Percentiles rank a stretch among this genome's conserved stretches.
Conservation (phyloP, 2,329 filamentous ascomycete genomes). For the Chaetomiaceae sp. region DNA sequence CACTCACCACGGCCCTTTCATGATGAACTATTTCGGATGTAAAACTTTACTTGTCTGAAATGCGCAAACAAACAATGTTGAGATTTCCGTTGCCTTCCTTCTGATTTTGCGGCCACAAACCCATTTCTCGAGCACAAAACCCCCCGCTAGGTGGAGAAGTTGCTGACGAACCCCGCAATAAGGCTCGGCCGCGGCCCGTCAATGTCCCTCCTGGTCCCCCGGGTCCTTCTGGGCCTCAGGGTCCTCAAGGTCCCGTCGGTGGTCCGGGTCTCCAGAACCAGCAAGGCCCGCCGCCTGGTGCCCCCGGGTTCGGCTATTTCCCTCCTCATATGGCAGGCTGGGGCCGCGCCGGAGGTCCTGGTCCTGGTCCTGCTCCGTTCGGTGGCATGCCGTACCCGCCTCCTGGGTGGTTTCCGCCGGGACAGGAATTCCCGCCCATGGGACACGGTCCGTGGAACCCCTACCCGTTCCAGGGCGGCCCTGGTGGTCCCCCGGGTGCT, state of each 20-base stretch:
- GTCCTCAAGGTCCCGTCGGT: slow-evolving; percentile 12
- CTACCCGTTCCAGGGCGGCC: slow-evolving; percentile 15
- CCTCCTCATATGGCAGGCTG: slow-evolving; percentile 31
- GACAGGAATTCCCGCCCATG: slow-evolving; percentile 60
- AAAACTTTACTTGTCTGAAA: slow-evolving; percentile 76
- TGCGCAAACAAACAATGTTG: slow-evolving; percentile 92
- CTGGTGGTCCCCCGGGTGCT: slow-evolving; percentile 41
- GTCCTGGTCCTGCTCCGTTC: slow-evolving; percentile 39
- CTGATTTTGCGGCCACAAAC: slow-evolving; percentile 57
- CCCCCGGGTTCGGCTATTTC: slow-evolving; percentile 30
- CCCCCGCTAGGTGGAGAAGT: slow-evolving; percentile 26
- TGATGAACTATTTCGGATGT: slow-evolving; percentile 99
- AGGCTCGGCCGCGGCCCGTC: slow-evolving; percentile 38
- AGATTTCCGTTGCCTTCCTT: slow-evolving; percentile 99
- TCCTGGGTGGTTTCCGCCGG: slow-evolving; percentile 72
- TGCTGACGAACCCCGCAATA: slow-evolving; percentile 21
- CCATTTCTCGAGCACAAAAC: slow-evolving; percentile 16
- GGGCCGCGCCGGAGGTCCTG: slow-evolving; percentile 32
- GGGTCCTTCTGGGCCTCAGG: slow-evolving; percentile 28
- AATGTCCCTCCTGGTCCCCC: slow-evolving; percentile 34
- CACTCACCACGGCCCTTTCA: slow-evolving; percentile 33
- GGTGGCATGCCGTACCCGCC: slow-evolving; percentile 72
- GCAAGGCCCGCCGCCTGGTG: slow-evolving; percentile 27
- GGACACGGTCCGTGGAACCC: slow-evolving; percentile 20
- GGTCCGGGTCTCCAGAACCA: slow-evolving; percentile 13